phyloP scores from a whole-genome alignment of 306 rosid genomes.

The Cucurbita moschata region DNA sequence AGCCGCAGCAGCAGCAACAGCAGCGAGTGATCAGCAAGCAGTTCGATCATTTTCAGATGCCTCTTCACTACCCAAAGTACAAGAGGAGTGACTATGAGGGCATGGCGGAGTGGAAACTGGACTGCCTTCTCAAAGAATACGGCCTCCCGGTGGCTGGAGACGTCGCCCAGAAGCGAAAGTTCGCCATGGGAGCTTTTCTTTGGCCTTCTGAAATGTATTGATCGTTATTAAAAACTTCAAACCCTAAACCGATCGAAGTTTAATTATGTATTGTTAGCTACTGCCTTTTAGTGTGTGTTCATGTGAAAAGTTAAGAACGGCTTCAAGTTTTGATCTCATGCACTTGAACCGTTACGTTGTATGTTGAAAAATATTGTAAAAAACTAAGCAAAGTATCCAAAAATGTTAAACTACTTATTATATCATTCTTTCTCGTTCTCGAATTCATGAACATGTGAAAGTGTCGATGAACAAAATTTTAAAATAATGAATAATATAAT shows the following conservation, averaged over 20 bases:
- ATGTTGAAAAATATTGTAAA: too few relatives aligned
- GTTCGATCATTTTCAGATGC: conserved; percentile 46
- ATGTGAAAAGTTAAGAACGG: background rate
- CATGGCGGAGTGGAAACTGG: conserved; percentile 78
- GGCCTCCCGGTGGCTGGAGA: conserved; percentile 51
- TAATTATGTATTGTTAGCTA: background rate
- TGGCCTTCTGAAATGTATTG: conserved; percentile 27
- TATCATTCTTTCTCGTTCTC: too few relatives aligned
- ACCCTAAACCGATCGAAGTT: background rate
- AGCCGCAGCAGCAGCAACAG: background rate
- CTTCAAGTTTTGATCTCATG: background rate
- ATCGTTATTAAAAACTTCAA: background rate
- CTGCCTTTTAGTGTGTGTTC: background rate
- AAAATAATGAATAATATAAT: too few relatives aligned
- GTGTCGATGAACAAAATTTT: too few relatives aligned
- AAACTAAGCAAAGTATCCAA: too few relatives aligned
- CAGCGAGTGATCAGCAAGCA: background rate
- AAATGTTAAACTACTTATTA: too few relatives aligned
- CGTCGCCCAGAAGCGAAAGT: conserved; percentile 52
- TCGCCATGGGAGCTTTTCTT: conserved; percentile 76
- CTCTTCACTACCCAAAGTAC: conserved; percentile 72
- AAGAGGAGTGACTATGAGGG: conserved; percentile 42
- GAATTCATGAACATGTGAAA: too few relatives aligned
- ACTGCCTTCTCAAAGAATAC: conserved; percentile 53
- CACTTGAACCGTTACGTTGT: too few relatives aligned